Percentiles rank a stretch among this genome's conserved stretches.
Evolutionary conservation across 768 basidiomycete species (phyloP).

Genomic region (Phlegmacium glaucopus): DNA sequence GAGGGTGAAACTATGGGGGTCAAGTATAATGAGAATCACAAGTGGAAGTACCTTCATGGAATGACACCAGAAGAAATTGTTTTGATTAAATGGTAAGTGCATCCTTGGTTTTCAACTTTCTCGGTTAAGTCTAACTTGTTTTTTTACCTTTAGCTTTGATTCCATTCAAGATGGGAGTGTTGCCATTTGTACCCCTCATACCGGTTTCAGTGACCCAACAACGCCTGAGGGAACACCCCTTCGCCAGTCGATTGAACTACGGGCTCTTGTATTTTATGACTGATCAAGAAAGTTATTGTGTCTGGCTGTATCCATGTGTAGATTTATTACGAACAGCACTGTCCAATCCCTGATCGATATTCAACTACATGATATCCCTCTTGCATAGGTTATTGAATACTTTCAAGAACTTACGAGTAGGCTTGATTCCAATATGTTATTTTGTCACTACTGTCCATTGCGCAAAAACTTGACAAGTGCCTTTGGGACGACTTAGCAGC

Average conservation of each 20-base stretch:
- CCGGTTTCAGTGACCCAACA: constrained; percentile 53
- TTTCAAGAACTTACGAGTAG: no score
- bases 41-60: constrained; percentile 46
- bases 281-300: constrained; percentile 16
- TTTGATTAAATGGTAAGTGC: constrained; percentile 46
- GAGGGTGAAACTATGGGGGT: constrained; percentile 53
- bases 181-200: constrained; percentile 58
- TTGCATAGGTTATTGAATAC: no score
- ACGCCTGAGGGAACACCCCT: constrained; percentile 47
- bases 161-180: constrained; percentile 42
- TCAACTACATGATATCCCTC: no score
- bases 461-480: no score
- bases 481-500: no score
- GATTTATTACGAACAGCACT: no score
- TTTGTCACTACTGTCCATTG: no score
- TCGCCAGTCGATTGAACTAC: constrained; percentile 59
- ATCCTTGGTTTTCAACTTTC: neutral
- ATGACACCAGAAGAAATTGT: constrained; percentile 48
- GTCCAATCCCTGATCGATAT: no score
- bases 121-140: neutral
- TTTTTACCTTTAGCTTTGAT: constrained; percentile 17
- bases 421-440: no score
- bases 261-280: constrained; percentile 64
- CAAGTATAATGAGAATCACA: constrained; percentile 41
- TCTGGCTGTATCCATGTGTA: no score